Evolutionary conservation across 331 rosid species (phyloP), one percentile per base, ranked within the genome.

Genomic region (Quercus tomentella): DNA sequence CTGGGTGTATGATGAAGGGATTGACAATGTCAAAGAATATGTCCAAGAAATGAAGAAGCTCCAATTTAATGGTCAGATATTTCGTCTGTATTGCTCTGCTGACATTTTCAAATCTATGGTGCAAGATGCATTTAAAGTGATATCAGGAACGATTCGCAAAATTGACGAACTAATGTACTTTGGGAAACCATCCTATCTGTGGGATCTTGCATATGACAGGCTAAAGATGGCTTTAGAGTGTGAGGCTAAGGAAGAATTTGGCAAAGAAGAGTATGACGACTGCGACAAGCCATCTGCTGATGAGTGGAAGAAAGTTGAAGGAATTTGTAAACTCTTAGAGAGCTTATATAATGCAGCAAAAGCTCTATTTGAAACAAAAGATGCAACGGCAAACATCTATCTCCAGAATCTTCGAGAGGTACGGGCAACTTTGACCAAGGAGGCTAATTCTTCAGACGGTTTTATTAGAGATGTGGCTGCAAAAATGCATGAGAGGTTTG

Each of bases 11-110:
- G 54, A 49, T 49, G 54, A 49, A 49, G 54, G 54, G 17, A 49
- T 49, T 49, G 54, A 49, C 16, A 14, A 49, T 2, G 54, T 49
- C 16, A 49, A 49, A 49, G 16, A 49, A 10, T 49, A 49, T 49
- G 54, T 49, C 54, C 54, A 49, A 49, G 54, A 49, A 14, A 49
- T 12, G 17, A 49, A 49, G 54, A 11, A 49, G 54, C 54, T 49
- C 54, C 54, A 49, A 49, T 49, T 49, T 12, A 14, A 49, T 49
- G 54, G 17, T 49, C 54, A 49, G 54, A 11, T 49, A 49, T 77
- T 74, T 23, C 20, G 9, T 25, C 68, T 77, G 81, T 69, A 77
- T 56, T 77, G 81, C 70, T 77, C 56, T 77, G 69, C 28, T 62
- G 76, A 77, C 16, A 16, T 77, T 4, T 28, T 77, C 56, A 25